These are phyloP conservation scores for Sugiyamaella smithiae DNA, from an alignment of 805 yeast species.

Conservation along the genomic window DNA sequence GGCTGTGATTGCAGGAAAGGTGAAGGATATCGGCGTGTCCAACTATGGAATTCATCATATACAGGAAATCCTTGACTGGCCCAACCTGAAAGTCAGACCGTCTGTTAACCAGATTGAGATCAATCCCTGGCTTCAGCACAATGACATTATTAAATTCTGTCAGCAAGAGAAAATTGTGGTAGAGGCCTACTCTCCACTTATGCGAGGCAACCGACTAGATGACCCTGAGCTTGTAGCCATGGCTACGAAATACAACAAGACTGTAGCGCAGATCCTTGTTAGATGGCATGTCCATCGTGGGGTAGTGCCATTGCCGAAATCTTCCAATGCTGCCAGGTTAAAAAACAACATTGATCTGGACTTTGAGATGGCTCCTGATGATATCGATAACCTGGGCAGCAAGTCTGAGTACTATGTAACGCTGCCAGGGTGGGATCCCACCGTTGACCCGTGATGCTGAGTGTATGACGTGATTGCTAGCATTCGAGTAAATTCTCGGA, in stretches of 20 bases:
- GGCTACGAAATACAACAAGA: conserved; percentile 47
- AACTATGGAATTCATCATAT: conserved; percentile 58
- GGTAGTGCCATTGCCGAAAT: conserved; percentile 65
- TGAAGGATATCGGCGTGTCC: conserved; percentile 59
- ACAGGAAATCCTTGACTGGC: conserved; percentile 49
- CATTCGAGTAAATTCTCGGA: too few relatives aligned
- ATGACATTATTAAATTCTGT: conserved; percentile 55
- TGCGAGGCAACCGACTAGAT: conserved; percentile 48
- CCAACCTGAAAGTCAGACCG: conserved; percentile 50
- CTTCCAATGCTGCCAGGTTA: conserved; percentile 51
- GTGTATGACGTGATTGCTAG: too few relatives aligned
- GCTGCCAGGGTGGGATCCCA: conserved; percentile 14
- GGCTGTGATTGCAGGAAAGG: conserved; percentile 50
- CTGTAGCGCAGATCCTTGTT: conserved; percentile 64
- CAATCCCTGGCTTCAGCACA: conserved; percentile 78
- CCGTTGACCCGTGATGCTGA: conserved; percentile 7
- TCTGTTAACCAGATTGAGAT: conserved; percentile 79
- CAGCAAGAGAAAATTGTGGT: conserved; percentile 49
- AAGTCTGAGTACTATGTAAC: conserved; percentile 19
- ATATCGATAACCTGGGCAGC: conserved; percentile 38
- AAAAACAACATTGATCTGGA: conserved; percentile 49
- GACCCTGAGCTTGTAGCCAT: conserved; percentile 53
- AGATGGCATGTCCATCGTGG: conserved; percentile 75
- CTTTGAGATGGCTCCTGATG: conserved; percentile 45
- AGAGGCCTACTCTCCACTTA: conserved; percentile 73